These are phyloP conservation scores for Colletotrichum falcatum DNA, from an alignment of 2,329 filamentous ascomycete species.

Conservation along the genomic window DNA sequence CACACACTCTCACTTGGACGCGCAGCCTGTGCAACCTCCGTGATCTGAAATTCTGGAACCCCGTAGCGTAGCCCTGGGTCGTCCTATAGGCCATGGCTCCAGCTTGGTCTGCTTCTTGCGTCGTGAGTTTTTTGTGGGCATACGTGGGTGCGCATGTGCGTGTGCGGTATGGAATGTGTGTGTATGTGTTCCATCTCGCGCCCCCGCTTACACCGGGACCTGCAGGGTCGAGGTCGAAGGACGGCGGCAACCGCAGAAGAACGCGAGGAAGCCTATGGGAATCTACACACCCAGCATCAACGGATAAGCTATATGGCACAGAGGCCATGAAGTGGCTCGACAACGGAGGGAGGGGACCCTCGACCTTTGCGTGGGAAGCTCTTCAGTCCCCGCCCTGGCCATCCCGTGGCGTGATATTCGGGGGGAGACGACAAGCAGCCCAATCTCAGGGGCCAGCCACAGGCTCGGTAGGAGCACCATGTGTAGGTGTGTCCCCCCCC, in stretches of 20 bases:
- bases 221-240: constrained; percentile 1
- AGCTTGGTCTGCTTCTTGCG: neutral
- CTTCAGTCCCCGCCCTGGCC: neutral
- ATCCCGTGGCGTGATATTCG: neutral
- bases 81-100: neutral
- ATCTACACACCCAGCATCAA: neutral
- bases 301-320: neutral
- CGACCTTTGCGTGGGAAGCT: neutral
- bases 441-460: neutral
- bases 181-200: constrained; percentile 3
- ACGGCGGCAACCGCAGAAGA: neutral
- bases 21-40: constrained; percentile 11
- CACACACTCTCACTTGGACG: neutral
- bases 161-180: neutral
- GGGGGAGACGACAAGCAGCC: neutral
- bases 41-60: constrained; percentile 12
- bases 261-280: neutral
- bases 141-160: neutral
- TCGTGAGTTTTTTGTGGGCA: neutral
- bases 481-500: neutral
- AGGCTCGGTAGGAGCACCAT: neutral
- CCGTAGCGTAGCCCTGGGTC: neutral
- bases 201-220: constrained; percentile 9
- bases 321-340: neutral
- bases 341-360: neutral